Base-by-base conservation (phyloP, 371 early-diverging fungal species). In the Coemansia sp. region DNA sequence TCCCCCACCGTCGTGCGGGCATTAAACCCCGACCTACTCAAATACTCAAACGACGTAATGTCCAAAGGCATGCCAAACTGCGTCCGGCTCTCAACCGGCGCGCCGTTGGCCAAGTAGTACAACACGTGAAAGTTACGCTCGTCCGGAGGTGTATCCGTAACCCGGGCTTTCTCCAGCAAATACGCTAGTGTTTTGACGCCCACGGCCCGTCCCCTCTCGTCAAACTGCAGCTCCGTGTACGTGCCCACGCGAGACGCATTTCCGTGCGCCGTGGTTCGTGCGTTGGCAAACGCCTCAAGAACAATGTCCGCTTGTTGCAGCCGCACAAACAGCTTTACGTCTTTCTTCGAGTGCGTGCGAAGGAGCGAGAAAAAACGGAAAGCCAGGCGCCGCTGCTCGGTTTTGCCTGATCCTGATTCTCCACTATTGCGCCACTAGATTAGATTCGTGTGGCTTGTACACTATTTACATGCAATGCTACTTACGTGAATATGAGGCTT, bases 81-180 rank as follows among this genome's bases (percentile, higher is more conserved):
- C 7, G 40, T 95, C 65, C 87, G 84, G 67, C 86, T 87, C 62
- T 88, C 88, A 14, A 77, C 57, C 0, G 85, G 82, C 7, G 87
- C 82, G 16, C 90, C 86, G 55, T 80, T 86, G 63, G 86, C 84
- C 59, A 97, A 84, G 26, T 92, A 87, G 75, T 97, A 93, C 67
- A 98, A 93, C 26, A 95, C 88, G 73, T 98, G 92, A 78, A 94
- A 98, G 64, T 88, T 92, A 63, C 92, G 84, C 70, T 94, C 93
- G 51, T 86, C 87, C 22, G 84, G 62, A 24, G 84, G 82, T 8
- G 83, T 79, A 22, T 84, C 75, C 11, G 88, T 86, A 4, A 94
- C 86, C 53, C 95, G 81, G 29, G 86, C 79, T 61, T 88, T 86
- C 68, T 99, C 98, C 40, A 99, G 86, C 22, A 93, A 82, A 77